A percentile compares a stretch with the other conserved stretches of the same genome.
phyloP scores from a whole-genome alignment of 129 eudicot genomes.

The Tagetes erecta region DNA sequence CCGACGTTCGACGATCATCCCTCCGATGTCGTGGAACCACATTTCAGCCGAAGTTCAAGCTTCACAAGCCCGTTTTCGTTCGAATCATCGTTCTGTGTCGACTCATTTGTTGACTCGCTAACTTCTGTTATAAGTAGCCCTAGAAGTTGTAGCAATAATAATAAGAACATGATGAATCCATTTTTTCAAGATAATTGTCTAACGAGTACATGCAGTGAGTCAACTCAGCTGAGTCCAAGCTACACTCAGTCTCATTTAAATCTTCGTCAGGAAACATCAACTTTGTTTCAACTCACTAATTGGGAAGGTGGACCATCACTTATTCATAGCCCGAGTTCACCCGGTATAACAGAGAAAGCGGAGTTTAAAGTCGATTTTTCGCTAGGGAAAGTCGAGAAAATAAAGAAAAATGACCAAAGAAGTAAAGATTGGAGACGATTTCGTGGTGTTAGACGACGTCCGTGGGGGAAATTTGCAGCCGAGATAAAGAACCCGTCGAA shows the following conservation, averaged over 20 bases:
- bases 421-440: slow-evolving; percentile 38
- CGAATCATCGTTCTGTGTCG: slow-evolving; percentile 28
- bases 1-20: slow-evolving; percentile 26
- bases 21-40: slow-evolving; percentile 8
- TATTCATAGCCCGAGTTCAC: slow-evolving; percentile 24
- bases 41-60: slow-evolving; percentile 36
- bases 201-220: slow-evolving; percentile 34
- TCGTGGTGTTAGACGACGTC: slow-evolving; percentile 43
- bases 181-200: slow-evolving; percentile 22
- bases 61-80: slow-evolving; percentile 34
- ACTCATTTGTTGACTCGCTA: slow-evolving; percentile 38
- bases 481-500: slow-evolving; percentile 43
- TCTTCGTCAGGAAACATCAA: slow-evolving; percentile 26
- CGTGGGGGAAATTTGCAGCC: slow-evolving; percentile 49
- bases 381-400: slow-evolving; percentile 31
- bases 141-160: neutral
- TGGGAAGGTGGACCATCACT: slow-evolving; percentile 34
- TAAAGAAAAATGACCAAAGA: slow-evolving; percentile 31
- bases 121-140: slow-evolving; percentile 26
- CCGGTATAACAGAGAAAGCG: neutral
- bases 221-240: slow-evolving; percentile 24
- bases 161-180: slow-evolving; percentile 18
- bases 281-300: slow-evolving; percentile 23
- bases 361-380: slow-evolving; percentile 34
- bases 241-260: slow-evolving; percentile 26